Evolutionary conservation across 164 flowering plant genomes (phyloP), one percentile per base, ranked within the genome.

Genomic region (Pachysandra terminalis): DNA sequence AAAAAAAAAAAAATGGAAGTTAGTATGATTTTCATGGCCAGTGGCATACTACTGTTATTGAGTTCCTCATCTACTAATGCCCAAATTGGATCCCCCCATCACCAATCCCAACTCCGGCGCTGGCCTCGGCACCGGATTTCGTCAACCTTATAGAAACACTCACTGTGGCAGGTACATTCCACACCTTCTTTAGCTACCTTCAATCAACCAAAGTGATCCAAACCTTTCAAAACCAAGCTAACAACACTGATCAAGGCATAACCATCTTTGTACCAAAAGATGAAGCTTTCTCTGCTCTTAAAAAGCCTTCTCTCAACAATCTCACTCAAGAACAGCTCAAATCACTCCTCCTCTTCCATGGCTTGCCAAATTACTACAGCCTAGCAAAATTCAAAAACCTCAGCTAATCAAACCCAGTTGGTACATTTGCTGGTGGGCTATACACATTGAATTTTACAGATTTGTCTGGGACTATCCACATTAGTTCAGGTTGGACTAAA

Each of bases 261-360:
- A 94, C 96, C 41, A 72, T 94, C 58, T 94, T 94, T 72, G 96
- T 85, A 0, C 97, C 98, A 6, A 90, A 75, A 73, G 90, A 94
- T 19, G 26, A 51, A 0, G 90, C 98, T 57, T 94, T 94, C 78
- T 69, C 84, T 9, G 69, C 88, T 9, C 84, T 80, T 0, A 91
- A 89, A 63, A 85, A 81, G 55, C 89, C 89, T 21, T 83, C 91
- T 9, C 79, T 91, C 2, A 60, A 87, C 14, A 91, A 90, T 53
- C 93, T 94, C 70, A 91, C 94, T 0, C 35, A 64, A 5, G 90
- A 84, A 45, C 96, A 94, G 76, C 82, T 91, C 64, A 88, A 86
- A 63, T 76, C 81, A 19, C 72, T 94, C 41, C 19, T 83, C 57
- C 88, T 88, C 16, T 88, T 84, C 83, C 98, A 94, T 75, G 90